Base-by-base conservation (phyloP, 345 rosid species). In the Eucalyptus marginata region DNA sequence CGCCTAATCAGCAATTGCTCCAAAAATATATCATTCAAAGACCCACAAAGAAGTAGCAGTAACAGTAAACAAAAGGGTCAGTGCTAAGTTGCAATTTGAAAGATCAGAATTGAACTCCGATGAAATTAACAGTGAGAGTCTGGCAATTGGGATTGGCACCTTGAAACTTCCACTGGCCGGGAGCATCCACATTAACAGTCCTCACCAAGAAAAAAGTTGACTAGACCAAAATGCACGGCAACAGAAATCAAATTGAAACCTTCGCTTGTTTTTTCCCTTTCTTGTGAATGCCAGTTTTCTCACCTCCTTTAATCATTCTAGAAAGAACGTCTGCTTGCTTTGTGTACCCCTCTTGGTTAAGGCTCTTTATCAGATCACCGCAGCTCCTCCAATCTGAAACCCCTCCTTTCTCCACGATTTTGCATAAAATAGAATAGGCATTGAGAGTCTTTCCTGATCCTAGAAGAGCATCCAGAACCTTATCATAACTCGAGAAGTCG, bases 251-350 rank as follows among this genome's bases (percentile, higher is more conserved):
- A 87, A 87, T 86, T 43, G 89, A 56, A 49, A 88, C 85, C 49
- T 87, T 20, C 31, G 91, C 59, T 87, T 89, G 91, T 83, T 93
- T 93, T 94, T 93, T 92, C 83, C 90, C 92, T 89, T 92, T 92
- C 90, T 90, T 91, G 91, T 87, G 79, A 86, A 89, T 91, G 51
- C 62, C 87, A 44, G 88, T 86, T 68, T 90, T 93, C 40, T 90
- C 91, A 25, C 92, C 94, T 76, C 94, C 93, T 88, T 93, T 93
- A 52, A 92, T 86, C 95, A 96, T 94, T 92, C 98, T 95, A 29
- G 98, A 95, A 58, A 96, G 95, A 87, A 95, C 93, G 93, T 97
- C 98, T 14, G 98, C 99, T 93, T 97, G 99, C 92, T 93, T 97
- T 71, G 96, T 94, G 94, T 93, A 95, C 20, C 99, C 98, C 90